These are phyloP conservation scores for Boletus rubropictus DNA, from an alignment of 768 basidiomycete genomes.

Conservation along the genomic window DNA sequence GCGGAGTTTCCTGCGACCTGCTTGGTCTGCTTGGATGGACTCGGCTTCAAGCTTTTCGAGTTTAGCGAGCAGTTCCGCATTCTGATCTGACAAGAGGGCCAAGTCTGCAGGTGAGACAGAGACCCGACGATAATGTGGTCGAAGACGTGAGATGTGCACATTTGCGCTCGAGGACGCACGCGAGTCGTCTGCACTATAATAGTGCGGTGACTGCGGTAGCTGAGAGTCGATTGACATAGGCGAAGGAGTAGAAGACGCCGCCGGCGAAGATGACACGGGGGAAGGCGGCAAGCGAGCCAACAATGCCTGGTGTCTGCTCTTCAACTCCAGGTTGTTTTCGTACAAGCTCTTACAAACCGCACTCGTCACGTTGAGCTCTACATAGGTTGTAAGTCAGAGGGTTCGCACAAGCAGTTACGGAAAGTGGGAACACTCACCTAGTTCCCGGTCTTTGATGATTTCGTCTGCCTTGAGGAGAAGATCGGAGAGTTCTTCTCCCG, in stretches of 20 bases:
- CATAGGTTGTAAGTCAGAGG: conserved; percentile 19
- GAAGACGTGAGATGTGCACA: conserved; percentile 19
- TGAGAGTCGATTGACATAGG: conserved; percentile 25
- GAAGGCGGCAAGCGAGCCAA: conserved; percentile 56
- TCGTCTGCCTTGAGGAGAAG: conserved; percentile 68
- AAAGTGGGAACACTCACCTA: conserved; percentile 43
- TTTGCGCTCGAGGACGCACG: conserved; percentile 17
- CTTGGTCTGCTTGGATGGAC: conserved; percentile 56
- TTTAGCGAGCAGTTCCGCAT: conserved; percentile 70
- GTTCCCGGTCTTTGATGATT: conserved; percentile 71
- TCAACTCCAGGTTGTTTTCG: conserved; percentile 61
- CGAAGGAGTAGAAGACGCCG: conserved; percentile 17
- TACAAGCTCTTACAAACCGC: conserved; percentile 65
- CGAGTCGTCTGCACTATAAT: conserved; percentile 27
- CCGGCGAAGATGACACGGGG: conserved; percentile 33
- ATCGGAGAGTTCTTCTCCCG: conserved; percentile 66
- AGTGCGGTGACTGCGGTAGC: conserved; percentile 31
- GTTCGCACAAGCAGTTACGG: not conserved
- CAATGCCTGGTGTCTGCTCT: conserved; percentile 66
- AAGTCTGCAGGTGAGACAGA: conserved; percentile 67
- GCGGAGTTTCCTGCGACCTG: conserved; percentile 63
- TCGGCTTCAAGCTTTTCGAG: conserved; percentile 73
- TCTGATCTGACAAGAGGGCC: conserved; percentile 71
- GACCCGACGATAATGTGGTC: conserved; percentile 36
- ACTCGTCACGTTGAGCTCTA: conserved; percentile 63